Base-by-base conservation (phyloP, 2,329 filamentous ascomycete species). In the Zalaria obscura region DNA sequence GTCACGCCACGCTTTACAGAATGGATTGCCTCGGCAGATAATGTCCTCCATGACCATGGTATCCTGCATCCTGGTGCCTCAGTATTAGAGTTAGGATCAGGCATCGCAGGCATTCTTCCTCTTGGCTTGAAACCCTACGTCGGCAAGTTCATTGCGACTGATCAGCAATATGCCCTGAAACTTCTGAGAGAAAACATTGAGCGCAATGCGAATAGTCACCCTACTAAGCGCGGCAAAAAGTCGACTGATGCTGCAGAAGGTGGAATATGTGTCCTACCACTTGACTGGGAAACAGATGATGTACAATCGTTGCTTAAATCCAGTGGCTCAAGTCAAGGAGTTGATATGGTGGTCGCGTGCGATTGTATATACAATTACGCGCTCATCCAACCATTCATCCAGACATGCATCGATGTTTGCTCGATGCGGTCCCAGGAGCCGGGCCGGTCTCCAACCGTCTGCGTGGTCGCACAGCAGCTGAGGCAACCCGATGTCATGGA, bases 301-400 rank as follows among this genome's bases (percentile, higher is more conserved):
- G 57, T 72, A 2, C 49, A 53, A 1, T 53, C 55, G 3, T 50
- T 67, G 5, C 67, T 70, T 0, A 71, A 76, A 46, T 60, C 69
- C 37, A 69, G 79, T 6, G 51, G 45, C n/a, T 45, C 57, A 11
- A 8, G 39, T 5, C 27, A 41, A 7, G 55, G 72, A 64, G 25
- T 48, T 56, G 6, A 58, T 53, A 62, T 78, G 9, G 67, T 96
- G 7, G 58, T 96, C 31, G 86, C 87, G 3, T 93, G 86, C 55
- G 91, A 98, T 60, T 95, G 88, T 60, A 81, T 98, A 50, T 98
- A 93, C 67, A 98, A 96, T 61, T 84, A 94, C 49, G 75, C 82
- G 2, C 72, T 96, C 3, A 75, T 96, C 25, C 66, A 74, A 35
- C 86, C 88, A 0, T 75, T 96, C 38, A 83, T 91, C n/a, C 74